Evolutionary conservation across 345 rosid species (phyloP).

Genomic region (Gynandropsis gynandra): DNA sequence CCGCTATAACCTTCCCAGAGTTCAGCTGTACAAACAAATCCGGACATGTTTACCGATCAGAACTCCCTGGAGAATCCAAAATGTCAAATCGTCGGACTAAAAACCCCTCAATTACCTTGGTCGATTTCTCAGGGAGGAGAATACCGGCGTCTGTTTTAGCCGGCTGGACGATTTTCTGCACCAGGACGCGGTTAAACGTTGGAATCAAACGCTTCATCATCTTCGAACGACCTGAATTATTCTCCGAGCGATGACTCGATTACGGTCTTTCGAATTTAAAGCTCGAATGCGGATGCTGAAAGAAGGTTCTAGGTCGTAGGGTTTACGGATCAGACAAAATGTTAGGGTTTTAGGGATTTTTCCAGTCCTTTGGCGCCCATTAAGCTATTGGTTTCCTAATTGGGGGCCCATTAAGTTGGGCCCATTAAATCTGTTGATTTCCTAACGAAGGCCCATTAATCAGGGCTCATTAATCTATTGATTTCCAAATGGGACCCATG

Average conservation of each 20-base stretch:
- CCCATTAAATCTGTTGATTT: not conserved
- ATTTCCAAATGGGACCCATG: too few species aligned
- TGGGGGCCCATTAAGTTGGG: not conserved
- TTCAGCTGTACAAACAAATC: slow-evolving; percentile 47
- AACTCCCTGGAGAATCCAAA: not conserved
- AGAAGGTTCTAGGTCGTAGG: too few species aligned
- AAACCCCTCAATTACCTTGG: slow-evolving; percentile 32
- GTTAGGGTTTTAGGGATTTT: too few species aligned
- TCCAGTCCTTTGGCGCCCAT: not conserved
- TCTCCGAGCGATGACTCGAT: not conserved
- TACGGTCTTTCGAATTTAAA: not conserved
- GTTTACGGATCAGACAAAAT: too few species aligned
- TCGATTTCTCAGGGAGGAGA: slow-evolving; percentile 67
- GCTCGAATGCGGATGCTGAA: not conserved
- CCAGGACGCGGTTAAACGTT: slow-evolving; percentile 55
- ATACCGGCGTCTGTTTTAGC: slow-evolving; percentile 72
- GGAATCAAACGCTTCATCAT: slow-evolving; percentile 88
- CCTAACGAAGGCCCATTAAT: too few species aligned
- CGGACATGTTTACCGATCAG: not conserved
- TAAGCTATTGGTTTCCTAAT: not conserved
- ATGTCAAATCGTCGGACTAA: not conserved
- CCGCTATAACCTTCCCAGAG: slow-evolving; percentile 71
- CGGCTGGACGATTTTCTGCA: slow-evolving; percentile 75
- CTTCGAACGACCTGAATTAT: not conserved
- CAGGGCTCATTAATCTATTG: too few species aligned